Percentiles rank a stretch among this genome's conserved stretches.
phyloP scores from a whole-genome alignment of 805 yeast genomes.

The Candida ipomoeae region DNA sequence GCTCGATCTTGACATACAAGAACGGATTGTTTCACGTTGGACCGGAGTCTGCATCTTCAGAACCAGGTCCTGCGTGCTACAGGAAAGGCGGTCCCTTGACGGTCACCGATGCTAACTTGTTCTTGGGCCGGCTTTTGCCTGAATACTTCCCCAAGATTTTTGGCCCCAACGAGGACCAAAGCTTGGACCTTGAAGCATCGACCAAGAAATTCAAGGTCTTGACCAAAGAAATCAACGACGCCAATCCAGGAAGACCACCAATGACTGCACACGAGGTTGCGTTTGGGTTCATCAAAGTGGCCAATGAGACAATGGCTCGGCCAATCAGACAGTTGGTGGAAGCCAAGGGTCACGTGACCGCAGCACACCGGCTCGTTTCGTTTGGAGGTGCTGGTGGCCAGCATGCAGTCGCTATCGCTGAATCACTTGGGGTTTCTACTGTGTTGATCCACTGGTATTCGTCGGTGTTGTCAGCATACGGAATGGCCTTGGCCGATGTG shows the following conservation, averaged over 20 bases:
- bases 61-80: slow-evolving; percentile 22
- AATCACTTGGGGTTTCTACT: slow-evolving; percentile 15
- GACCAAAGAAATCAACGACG: slow-evolving; percentile 13
- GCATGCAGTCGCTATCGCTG: slow-evolving; percentile 18
- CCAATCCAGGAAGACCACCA: slow-evolving; percentile 9
- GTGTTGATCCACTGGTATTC: slow-evolving; percentile 18
- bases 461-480: slow-evolving; percentile 20
- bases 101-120: slow-evolving; percentile 20
- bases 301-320: slow-evolving; percentile 20
- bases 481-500: slow-evolving; percentile 20
- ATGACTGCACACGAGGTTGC: slow-evolving; percentile 19
- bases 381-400: slow-evolving; percentile 22
- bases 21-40: slow-evolving; percentile 20
- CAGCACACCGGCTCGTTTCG: slow-evolving; percentile 16
- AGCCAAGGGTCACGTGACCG: slow-evolving; percentile 17
- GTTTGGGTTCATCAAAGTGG: slow-evolving; percentile 17
- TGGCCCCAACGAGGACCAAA: slow-evolving; percentile 15
- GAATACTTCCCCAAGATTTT: slow-evolving; percentile 19
- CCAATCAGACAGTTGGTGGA: slow-evolving; percentile 19
- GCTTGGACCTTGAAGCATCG: slow-evolving; percentile 14
- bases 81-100: slow-evolving; percentile 21
- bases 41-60: slow-evolving; percentile 18
- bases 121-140: slow-evolving; percentile 17
- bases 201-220: slow-evolving; percentile 11
- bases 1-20: slow-evolving; percentile 28